A percentile compares a stretch with the other conserved stretches of the same genome.
Evolutionary conservation across 2,329 filamentous ascomycete species (phyloP).

Genomic region (Botryosphaeria dothidea): DNA sequence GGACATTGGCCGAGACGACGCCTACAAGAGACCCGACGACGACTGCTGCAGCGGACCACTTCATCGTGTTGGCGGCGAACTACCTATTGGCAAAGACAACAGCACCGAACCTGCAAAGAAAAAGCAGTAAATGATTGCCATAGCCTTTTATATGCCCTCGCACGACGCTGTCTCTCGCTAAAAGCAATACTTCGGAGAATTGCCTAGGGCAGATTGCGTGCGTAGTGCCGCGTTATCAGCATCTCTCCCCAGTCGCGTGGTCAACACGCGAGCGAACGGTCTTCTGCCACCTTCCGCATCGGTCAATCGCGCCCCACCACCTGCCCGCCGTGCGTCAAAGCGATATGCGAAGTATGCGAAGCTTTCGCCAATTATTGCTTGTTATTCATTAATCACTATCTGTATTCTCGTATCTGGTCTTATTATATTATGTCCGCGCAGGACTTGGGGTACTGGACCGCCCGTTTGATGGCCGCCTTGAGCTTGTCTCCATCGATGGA

Average conservation of each 20-base stretch:
- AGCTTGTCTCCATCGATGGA: slow-evolving; percentile 39
- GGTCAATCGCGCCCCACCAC: not conserved
- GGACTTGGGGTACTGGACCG: slow-evolving; percentile 32
- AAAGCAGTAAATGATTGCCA: too few species aligned
- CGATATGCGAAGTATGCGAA: not conserved
- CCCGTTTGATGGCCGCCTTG: slow-evolving; percentile 40
- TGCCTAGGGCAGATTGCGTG: not conserved
- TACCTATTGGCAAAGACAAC: too few species aligned
- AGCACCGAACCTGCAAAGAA: too few species aligned
- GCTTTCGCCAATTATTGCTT: not conserved
- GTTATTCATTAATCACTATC: not conserved
- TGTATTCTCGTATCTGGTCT: not conserved
- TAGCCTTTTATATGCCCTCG: too few species aligned
- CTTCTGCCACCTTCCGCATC: not conserved
- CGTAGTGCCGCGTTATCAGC: not conserved
- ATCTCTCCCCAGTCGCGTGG: not conserved
- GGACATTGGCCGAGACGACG: not conserved
- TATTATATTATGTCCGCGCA: slow-evolving; percentile 16
- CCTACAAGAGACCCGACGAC: not conserved
- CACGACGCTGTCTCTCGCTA: not conserved
- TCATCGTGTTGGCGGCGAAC: not conserved
- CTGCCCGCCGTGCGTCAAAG: not conserved
- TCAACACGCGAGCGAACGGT: not conserved
- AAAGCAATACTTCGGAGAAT: not conserved
- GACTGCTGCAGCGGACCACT: not conserved